Evolutionary conservation across 2,329 filamentous ascomycete genomes (phyloP).

Genomic region (Alternaria conjuncta): DNA sequence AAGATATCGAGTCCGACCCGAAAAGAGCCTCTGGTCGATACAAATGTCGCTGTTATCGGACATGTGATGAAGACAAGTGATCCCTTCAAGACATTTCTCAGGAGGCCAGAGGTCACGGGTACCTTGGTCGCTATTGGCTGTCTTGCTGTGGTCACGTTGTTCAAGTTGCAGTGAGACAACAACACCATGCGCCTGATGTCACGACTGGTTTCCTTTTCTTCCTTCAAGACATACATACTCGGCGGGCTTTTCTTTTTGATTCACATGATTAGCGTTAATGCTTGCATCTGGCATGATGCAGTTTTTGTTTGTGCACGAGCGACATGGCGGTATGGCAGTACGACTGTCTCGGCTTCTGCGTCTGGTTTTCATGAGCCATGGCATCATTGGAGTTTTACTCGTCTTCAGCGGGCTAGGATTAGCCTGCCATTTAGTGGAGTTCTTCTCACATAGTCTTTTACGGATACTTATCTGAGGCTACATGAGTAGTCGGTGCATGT

Average conservation of each 20-base stretch:
- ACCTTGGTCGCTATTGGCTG: slow-evolving; percentile 34
- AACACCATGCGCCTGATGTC: not conserved
- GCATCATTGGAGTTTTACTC: not conserved
- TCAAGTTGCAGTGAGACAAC: slow-evolving; percentile 17
- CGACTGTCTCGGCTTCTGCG: not conserved
- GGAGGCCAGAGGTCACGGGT: slow-evolving; percentile 34
- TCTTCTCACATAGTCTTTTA: not conserved
- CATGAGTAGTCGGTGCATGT: not conserved
- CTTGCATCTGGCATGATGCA: not conserved
- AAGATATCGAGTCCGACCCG: not conserved
- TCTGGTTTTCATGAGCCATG: not conserved
- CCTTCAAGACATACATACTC: not conserved
- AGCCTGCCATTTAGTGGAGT: not conserved
- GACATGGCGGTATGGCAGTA: not conserved
- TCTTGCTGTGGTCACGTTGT: slow-evolving; percentile 29
- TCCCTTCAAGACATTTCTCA: slow-evolving; percentile 21
- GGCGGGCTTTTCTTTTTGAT: not conserved
- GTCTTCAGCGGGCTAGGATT: not conserved
- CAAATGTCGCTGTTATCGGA: not conserved
- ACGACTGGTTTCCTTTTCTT: not conserved
- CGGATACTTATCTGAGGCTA: not conserved
- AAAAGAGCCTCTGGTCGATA: slow-evolving; percentile 8
- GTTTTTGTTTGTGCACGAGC: not conserved
- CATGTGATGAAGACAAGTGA: not conserved
- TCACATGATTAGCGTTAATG: not conserved